A percentile compares a stretch with the other conserved stretches of the same genome.
Conservation (phyloP, 495 filamentous ascomycete species). For the Tuber magnatum region DNA sequence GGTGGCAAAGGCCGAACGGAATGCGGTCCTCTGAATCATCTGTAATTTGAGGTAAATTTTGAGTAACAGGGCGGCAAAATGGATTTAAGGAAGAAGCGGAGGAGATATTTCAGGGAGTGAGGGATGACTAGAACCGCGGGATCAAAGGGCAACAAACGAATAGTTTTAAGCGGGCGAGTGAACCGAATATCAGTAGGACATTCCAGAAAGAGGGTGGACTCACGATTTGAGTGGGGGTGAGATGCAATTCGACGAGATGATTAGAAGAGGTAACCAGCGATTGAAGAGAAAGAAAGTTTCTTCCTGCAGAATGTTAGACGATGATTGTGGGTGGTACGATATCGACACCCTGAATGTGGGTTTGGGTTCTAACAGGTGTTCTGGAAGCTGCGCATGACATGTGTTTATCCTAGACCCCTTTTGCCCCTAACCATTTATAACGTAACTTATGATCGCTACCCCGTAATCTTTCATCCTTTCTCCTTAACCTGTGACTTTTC, state of each 20-base stretch:
- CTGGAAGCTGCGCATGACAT: slow-evolving; percentile 2
- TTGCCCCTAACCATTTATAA: neutral
- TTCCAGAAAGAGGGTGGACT: neutral
- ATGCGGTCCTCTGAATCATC: slow-evolving; percentile 79
- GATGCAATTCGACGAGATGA: neutral
- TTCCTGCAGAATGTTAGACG: neutral
- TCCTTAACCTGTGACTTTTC: neutral
- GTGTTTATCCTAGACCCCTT: neutral
- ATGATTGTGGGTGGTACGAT: neutral
- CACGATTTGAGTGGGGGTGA: neutral
- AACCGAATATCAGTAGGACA: neutral
- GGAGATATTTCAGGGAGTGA: neutral
- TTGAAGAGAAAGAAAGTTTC: neutral
- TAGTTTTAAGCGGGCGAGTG: neutral
- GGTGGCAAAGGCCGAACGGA: slow-evolving; percentile 55
- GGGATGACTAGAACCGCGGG: neutral
- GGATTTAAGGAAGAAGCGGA: neutral
- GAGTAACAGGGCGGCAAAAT: neutral
- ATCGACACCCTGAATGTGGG: neutral
- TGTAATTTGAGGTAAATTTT: slow-evolving; percentile 38
- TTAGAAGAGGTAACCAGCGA: neutral
- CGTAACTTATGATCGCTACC: neutral
- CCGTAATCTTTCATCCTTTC: neutral
- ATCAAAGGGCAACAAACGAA: neutral
- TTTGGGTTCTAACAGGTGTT: neutral